Evolutionary conservation across 1,139 yeast species (phyloP).

Genomic region (Lodderomyces margitis): DNA sequence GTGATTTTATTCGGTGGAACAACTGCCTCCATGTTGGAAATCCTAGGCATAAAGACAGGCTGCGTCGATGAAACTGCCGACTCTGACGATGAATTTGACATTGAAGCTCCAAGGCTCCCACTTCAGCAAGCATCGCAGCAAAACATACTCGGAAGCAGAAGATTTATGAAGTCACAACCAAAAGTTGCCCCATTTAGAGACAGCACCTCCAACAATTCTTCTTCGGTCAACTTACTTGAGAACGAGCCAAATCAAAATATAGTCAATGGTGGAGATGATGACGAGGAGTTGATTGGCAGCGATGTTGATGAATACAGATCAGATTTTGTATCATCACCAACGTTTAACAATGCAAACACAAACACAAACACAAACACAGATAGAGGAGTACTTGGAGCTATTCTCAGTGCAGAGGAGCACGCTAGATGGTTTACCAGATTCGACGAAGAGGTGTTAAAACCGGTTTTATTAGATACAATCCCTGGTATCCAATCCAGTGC

Average conservation of each 20-base stretch:
- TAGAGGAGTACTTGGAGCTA: constrained; percentile 40
- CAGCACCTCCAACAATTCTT: constrained; percentile 7
- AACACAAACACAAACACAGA: constrained; percentile 2
- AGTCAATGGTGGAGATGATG: constrained; percentile 26
- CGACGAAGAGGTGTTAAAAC: constrained; percentile 94
- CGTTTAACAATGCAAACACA: neutral
- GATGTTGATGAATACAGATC: constrained; percentile 40
- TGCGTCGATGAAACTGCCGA: constrained; percentile 72
- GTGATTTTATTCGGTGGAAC: constrained; percentile 98
- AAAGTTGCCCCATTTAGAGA: constrained; percentile 12
- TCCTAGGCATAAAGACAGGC: constrained; percentile 88
- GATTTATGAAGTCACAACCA: constrained; percentile 20
- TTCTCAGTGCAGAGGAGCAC: constrained; percentile 65
- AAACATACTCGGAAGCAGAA: constrained; percentile 32
- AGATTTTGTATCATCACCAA: constrained; percentile 8
- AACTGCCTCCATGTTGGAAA: constrained; percentile 96
- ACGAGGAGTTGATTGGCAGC: constrained; percentile 33
- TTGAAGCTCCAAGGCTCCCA: constrained; percentile 66
- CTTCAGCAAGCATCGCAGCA: constrained; percentile 15
- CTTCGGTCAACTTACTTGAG: constrained; percentile 11
- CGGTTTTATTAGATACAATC: constrained; percentile 74
- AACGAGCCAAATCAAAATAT: constrained; percentile 12
- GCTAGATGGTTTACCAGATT: constrained; percentile 91
- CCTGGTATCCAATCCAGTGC: constrained; percentile 16
- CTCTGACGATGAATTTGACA: constrained; percentile 93